phyloP scores from a whole-genome alignment of 2,329 filamentous ascomycete genomes.

The Lachnellula subtilissima region DNA sequence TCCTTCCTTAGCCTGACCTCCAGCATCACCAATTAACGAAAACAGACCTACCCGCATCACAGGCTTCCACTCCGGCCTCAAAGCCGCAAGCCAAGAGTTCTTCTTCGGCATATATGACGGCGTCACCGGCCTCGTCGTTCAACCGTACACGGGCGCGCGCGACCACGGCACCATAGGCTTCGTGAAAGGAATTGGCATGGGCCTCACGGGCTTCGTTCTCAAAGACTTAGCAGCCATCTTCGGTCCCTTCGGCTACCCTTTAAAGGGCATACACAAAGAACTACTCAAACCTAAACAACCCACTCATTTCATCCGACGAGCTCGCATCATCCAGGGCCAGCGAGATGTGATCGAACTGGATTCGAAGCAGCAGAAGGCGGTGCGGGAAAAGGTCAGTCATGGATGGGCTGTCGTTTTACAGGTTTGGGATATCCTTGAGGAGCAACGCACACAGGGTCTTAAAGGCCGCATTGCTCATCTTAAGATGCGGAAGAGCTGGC shows the following conservation, averaged over 20 bases:
- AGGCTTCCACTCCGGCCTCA: conserved; percentile 58
- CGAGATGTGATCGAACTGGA: conserved; percentile 38
- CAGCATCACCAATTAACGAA: conserved; percentile 1
- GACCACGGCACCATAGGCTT: conserved; percentile 51
- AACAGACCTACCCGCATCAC: conserved; percentile 56
- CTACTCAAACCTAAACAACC: conserved; percentile 49
- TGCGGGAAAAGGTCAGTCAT: conserved; percentile 32
- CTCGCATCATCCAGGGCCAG: conserved; percentile 55
- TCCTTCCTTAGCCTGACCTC: not conserved
- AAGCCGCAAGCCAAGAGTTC: conserved; percentile 57
- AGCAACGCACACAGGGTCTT: conserved; percentile 25
- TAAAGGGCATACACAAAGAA: conserved; percentile 62
- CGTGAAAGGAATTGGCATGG: conserved; percentile 52
- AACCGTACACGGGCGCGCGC: conserved; percentile 54
- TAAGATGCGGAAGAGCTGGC: conserved; percentile 37
- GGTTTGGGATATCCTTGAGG: conserved; percentile 37
- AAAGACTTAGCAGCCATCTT: conserved; percentile 60
- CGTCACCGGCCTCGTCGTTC: conserved; percentile 55
- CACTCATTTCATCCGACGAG: conserved; percentile 48
- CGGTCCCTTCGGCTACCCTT: conserved; percentile 56
- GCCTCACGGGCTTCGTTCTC: conserved; percentile 57
- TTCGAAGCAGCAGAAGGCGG: conserved; percentile 29
- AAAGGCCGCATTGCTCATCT: conserved; percentile 32
- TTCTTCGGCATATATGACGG: conserved; percentile 61
- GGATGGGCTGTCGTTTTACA: conserved; percentile 41